Conservation (phyloP, 2,329 filamentous ascomycete species). For the Blastomyces percursus region DNA sequence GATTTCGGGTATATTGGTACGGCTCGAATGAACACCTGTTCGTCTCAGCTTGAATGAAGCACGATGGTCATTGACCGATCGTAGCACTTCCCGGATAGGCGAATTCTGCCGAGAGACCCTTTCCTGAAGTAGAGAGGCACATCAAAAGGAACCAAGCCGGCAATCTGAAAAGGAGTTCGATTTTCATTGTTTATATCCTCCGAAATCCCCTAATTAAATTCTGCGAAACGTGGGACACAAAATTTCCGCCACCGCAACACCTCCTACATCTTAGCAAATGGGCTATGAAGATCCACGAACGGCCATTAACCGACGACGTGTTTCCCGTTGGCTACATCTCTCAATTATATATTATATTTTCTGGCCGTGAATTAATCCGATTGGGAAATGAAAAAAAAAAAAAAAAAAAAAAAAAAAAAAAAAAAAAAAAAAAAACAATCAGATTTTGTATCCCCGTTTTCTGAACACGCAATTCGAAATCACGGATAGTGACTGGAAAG, state of each 20-base stretch:
- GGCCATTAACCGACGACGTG: neutral
- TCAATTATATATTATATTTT: neutral
- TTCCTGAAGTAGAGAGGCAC: neutral
- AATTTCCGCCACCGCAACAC: neutral
- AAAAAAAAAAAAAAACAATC: neutral
- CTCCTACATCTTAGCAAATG: neutral
- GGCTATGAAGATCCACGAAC: neutral
- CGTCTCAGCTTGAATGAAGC: neutral
- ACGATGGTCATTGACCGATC: neutral
- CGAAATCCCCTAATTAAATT: neutral
- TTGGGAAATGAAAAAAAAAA: neutral
- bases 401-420: neutral
- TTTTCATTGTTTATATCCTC: neutral
- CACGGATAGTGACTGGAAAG: neutral
- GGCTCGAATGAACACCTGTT: neutral
- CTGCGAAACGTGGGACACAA: slow-evolving; percentile 1
- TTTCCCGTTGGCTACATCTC: neutral
- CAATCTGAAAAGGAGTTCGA: neutral
- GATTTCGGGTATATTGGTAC: neutral
- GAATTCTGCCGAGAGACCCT: neutral
- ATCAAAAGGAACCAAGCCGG: neutral
- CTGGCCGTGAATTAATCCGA: neutral
- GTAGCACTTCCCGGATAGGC: neutral
- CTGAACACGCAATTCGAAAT: neutral
- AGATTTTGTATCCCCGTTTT: neutral